These are phyloP conservation scores for Plantago elongata DNA, from an alignment of 257 asterid genomes.

Conservation along the genomic window DNA sequence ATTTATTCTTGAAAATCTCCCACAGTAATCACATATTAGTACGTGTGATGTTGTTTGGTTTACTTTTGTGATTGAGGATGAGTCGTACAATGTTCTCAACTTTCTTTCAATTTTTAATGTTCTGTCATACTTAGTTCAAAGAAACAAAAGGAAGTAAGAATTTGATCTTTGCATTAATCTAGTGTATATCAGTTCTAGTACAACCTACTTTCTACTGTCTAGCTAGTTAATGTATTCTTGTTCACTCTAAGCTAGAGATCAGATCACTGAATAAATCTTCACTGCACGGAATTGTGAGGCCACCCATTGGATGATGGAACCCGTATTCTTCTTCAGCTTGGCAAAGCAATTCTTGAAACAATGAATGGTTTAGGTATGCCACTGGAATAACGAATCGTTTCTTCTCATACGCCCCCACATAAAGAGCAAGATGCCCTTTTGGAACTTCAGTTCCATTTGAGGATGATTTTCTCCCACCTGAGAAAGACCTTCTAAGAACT, in stretches of 20 bases:
- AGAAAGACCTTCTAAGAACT: conserved; percentile 36
- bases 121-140: too few species aligned
- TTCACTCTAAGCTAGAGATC: conserved; percentile 24
- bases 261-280: conserved; percentile 27
- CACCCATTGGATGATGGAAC: conserved; percentile 53
- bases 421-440: conserved; percentile 55
- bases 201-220: neutral
- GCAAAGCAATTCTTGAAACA: conserved; percentile 37
- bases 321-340: conserved; percentile 45
- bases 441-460: conserved; percentile 31
- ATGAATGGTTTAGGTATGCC: conserved; percentile 37
- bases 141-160: too few species aligned
- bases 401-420: conserved; percentile 45
- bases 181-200: too few species aligned
- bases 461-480: conserved; percentile 14
- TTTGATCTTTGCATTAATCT: too few species aligned
- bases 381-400: conserved; percentile 41
- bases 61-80: too few species aligned
- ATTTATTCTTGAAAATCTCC: too few species aligned
- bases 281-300: conserved; percentile 47
- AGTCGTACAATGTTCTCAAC: too few species aligned
- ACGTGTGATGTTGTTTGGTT: too few species aligned
- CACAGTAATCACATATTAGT: too few species aligned
- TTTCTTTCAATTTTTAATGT: too few species aligned
- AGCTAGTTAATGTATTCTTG: conserved; percentile 17